phyloP scores from a whole-genome alignment of 768 basidiomycete genomes.

The Tephrocybe sp. region DNA sequence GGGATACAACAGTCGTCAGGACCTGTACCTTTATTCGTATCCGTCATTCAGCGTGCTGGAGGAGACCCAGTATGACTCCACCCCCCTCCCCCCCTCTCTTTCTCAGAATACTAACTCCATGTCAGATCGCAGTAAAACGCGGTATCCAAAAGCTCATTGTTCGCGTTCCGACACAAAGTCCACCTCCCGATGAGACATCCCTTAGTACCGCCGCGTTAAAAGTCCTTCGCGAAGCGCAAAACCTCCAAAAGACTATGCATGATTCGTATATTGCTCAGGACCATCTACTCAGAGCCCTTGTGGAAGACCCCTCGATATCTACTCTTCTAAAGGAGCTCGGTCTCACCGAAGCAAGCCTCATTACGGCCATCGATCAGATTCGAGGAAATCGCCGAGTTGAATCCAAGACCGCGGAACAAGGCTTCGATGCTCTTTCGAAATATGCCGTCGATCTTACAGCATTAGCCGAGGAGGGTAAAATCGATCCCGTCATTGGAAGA shows the following conservation, averaged over 20 bases:
- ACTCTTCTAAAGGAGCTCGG: slow-evolving; percentile 73
- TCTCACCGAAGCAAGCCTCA: slow-evolving; percentile 69
- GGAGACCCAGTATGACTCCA: slow-evolving; percentile 73
- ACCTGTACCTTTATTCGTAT: slow-evolving; percentile 62
- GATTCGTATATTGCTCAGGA: slow-evolving; percentile 94
- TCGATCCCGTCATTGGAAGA: slow-evolving; percentile 94
- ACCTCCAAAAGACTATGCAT: slow-evolving; percentile 79
- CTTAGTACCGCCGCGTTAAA: slow-evolving; percentile 56
- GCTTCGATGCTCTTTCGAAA: slow-evolving; percentile 91
- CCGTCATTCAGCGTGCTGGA: slow-evolving; percentile 80
- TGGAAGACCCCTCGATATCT: slow-evolving; percentile 70
- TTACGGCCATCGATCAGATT: slow-evolving; percentile 75
- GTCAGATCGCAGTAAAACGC: slow-evolving; percentile 61
- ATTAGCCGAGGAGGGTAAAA: slow-evolving; percentile 87
- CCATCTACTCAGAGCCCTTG: slow-evolving; percentile 82
- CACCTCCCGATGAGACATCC: slow-evolving; percentile 80
- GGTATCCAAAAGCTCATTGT: slow-evolving; percentile 76
- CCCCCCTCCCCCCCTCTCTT: background rate
- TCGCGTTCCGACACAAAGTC: slow-evolving; percentile 79
- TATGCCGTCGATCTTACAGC: slow-evolving; percentile 86
- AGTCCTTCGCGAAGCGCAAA: slow-evolving; percentile 75
- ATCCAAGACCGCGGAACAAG: slow-evolving; percentile 83
- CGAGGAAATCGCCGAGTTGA: slow-evolving; percentile 87
- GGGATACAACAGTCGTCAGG: slow-evolving; percentile 26
- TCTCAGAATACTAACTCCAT: background rate